A percentile compares a stretch with the other conserved stretches of the same genome.
phyloP scores from a whole-genome alignment of 2,329 filamentous ascomycete genomes.

The Aulographum hederae region DNA sequence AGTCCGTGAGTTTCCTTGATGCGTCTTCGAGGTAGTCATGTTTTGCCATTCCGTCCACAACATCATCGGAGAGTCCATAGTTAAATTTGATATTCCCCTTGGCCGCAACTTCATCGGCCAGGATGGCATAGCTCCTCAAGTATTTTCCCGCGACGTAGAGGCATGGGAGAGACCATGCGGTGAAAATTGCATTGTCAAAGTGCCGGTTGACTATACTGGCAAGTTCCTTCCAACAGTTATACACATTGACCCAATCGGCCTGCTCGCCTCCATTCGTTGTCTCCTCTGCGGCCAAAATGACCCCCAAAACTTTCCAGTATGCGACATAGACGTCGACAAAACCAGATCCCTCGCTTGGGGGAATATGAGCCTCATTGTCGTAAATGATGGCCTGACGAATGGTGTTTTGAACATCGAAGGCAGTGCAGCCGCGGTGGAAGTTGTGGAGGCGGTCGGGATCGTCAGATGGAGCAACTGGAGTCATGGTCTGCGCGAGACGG shows the following conservation, averaged over 20 bases:
- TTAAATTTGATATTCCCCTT: conserved; percentile 26
- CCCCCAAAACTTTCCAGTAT: conserved; percentile 69
- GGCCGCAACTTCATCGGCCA: conserved; percentile 55
- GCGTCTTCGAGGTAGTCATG: conserved; percentile 81
- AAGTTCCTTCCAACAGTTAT: conserved; percentile 77
- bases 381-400: conserved; percentile 54
- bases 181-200: conserved; percentile 58
- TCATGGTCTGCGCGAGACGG: conserved; percentile 54
- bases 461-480: conserved; percentile 44
- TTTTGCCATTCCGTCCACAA: conserved; percentile 57
- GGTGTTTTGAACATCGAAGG: conserved; percentile 45
- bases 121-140: conserved; percentile 73
- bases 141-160: conserved; percentile 79
- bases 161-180: conserved; percentile 83
- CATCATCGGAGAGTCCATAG: conserved; percentile 56
- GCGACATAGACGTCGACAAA: conserved; percentile 74
- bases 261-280: conserved; percentile 24
- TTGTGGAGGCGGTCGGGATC: conserved; percentile 48
- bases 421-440: conserved; percentile 55
- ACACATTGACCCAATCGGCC: conserved; percentile 54
- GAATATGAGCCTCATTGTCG: conserved; percentile 35
- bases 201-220: conserved; percentile 60
- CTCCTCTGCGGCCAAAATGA: conserved; percentile 50
- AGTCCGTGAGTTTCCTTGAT: conserved; percentile 73
- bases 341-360: conserved; percentile 51